Evolutionary conservation across 2,329 filamentous ascomycete genomes (phyloP).

Genomic region (Talaromyces rugulosus): DNA sequence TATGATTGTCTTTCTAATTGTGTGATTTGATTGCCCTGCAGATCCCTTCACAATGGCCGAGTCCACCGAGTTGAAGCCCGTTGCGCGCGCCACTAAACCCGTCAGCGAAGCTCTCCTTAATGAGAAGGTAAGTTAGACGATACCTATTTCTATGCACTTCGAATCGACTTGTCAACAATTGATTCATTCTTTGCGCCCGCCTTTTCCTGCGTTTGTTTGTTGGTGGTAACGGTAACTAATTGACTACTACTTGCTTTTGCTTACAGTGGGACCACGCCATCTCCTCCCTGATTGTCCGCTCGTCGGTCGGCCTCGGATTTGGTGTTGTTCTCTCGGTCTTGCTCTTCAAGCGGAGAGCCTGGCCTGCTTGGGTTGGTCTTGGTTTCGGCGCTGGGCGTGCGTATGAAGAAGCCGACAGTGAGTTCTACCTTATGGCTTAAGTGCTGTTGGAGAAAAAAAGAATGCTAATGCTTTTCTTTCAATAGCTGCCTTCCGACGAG

Average conservation of each 20-base stretch:
- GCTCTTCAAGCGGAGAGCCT: constrained; percentile 94
- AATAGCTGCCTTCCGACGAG: constrained; percentile 41
- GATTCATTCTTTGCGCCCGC: neutral
- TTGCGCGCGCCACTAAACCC: constrained; percentile 68
- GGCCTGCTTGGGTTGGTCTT: constrained; percentile 91
- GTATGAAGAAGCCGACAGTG: constrained; percentile 95
- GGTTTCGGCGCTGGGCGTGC: constrained; percentile 95
- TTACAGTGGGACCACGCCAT: constrained; percentile 95
- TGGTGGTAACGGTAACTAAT: neutral
- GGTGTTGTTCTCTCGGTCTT: constrained; percentile 98
- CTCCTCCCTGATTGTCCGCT: constrained; percentile 95
- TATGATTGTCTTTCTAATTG: neutral
- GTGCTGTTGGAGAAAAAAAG: neutral
- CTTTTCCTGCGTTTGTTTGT: neutral
- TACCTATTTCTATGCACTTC: neutral
- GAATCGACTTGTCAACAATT: neutral
- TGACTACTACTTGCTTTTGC: constrained; percentile 9
- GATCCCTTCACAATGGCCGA: constrained; percentile 51
- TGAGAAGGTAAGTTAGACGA: constrained; percentile 72
- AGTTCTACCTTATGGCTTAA: neutral
- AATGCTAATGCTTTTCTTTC: constrained; percentile 9
- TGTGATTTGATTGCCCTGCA: neutral
- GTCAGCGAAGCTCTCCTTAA: constrained; percentile 97
- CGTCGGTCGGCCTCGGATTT: constrained; percentile 90
- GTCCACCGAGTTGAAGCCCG: constrained; percentile 57